Evolutionary conservation across 495 filamentous ascomycete species (phyloP), one percentile per base, ranked within the genome.

Genomic region (Podospora pseudocomata): DNA sequence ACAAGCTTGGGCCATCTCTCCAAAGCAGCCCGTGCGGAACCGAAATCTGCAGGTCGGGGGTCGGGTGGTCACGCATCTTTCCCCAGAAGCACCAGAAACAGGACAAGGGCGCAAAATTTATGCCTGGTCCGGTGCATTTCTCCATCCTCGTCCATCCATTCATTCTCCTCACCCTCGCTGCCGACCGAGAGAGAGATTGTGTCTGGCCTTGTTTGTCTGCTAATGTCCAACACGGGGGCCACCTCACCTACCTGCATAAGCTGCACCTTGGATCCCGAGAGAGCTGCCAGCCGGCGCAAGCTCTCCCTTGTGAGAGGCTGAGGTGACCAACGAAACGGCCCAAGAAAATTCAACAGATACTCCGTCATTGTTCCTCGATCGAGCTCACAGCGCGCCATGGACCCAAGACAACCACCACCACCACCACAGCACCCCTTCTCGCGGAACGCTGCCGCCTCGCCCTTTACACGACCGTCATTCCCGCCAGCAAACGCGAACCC

Each of bases 351-450:
- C 55, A 58, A 58, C 1, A 58, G 23, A 65, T 65, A 60, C 19
- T 71, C 67, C 67, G 67, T 71, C 69, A 73, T 68, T 70, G 62
- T 68, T 67, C 65, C 39, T 11, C 39, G 9, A 32, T 39, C 32
- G 32, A 39, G 32, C 32, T 39, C 44, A 16, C 63, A 49, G 34
- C 56, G 58, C 72, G 69, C 67, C 54, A 79, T 79, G 79, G 80
- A 82, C 71, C 78, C 79, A 70, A 75, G 80, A 77, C 78, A 80
- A 44, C 76, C 77, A 67, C 74, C 79, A 53, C 73, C 74, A 58
- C 55, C 55, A 58, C 53, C 53, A 53, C 80, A 80, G 60, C 78
- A 70, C 44, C 79, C 80, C 27, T 81, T 77, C 30, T 71, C 78
- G 57, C 78, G 79, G 53, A 81, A 76, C 68, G 71, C 63, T 49